These are phyloP conservation scores for Angomonas deanei DNA, from an alignment of 208 protist genomes.

Conservation along the genomic window DNA sequence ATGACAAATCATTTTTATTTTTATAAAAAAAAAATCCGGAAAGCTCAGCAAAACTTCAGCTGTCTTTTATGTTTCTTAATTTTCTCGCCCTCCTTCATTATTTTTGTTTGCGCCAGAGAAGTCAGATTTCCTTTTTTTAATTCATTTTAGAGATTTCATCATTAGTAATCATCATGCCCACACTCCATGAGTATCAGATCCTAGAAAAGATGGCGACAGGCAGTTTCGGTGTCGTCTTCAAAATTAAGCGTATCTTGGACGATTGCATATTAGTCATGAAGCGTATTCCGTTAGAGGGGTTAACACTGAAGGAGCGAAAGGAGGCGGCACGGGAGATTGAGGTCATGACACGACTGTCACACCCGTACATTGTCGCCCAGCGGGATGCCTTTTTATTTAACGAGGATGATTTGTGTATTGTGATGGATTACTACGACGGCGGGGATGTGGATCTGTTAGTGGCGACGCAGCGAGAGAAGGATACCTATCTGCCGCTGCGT, in stretches of 20 bases:
- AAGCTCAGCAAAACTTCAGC: too few species aligned
- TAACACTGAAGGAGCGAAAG: slow-evolving; percentile 46
- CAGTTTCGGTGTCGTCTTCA: slow-evolving; percentile 82
- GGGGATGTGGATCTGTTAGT: slow-evolving; percentile 79
- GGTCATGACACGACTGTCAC: slow-evolving; percentile 74
- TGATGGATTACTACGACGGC: slow-evolving; percentile 90
- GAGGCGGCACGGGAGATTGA: slow-evolving; percentile 69
- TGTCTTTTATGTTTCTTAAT: too few species aligned
- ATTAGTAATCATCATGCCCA: not conserved
- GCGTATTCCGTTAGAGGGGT: slow-evolving; percentile 62
- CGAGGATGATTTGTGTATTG: slow-evolving; percentile 74
- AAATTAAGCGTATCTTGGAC: slow-evolving; percentile 49
- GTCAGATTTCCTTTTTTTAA: not conserved
- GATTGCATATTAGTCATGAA: slow-evolving; percentile 73
- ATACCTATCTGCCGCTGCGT: slow-evolving; percentile 58
- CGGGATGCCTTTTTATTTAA: slow-evolving; percentile 81
- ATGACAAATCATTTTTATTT: too few species aligned
- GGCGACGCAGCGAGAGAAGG: slow-evolving; percentile 44
- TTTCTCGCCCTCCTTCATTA: too few species aligned
- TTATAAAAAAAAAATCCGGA: too few species aligned
- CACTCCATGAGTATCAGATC: slow-evolving; percentile 62
- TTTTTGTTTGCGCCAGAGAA: too few species aligned
- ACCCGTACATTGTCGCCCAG: slow-evolving; percentile 76
- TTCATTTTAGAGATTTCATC: not conserved
- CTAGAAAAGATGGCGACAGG: slow-evolving; percentile 78